Evolutionary conservation across 2,329 filamentous ascomycete species (phyloP).

Genomic region (Aspergillus jensenii): DNA sequence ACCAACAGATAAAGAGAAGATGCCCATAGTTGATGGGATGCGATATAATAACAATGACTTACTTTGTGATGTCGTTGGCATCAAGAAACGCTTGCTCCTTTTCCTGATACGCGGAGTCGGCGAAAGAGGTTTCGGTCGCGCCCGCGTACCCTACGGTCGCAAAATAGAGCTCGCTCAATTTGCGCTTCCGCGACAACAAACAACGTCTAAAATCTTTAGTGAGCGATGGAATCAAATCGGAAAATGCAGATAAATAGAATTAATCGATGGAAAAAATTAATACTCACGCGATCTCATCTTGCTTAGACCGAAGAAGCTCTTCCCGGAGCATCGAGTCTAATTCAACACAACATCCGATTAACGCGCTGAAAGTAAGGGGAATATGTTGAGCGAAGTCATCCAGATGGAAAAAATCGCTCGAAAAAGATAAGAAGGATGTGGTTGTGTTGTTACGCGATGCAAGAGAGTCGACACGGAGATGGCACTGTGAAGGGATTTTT

Average conservation of each 20-base stretch:
- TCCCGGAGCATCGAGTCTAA: conserved; percentile 51
- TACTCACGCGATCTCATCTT: conserved; percentile 53
- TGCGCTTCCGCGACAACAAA: conserved; percentile 83
- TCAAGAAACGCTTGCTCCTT: conserved; percentile 57
- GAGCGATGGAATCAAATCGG: conserved; percentile 33
- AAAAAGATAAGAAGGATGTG: conserved; percentile 44
- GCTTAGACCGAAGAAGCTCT: conserved; percentile 51
- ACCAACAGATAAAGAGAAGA: neutral
- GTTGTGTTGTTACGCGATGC: conserved; percentile 41
- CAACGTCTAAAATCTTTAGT: conserved; percentile 47
- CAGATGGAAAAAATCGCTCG: conserved; percentile 46
- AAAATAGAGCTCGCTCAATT: conserved; percentile 84
- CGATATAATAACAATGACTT: conserved; percentile 32
- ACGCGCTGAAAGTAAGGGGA: conserved; percentile 45
- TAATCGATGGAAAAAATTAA: conserved; percentile 32
- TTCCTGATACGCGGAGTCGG: conserved; percentile 53
- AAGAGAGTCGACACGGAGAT: conserved; percentile 30
- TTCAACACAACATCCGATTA: conserved; percentile 52
- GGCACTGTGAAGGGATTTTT: conserved; percentile 34
- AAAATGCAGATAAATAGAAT: conserved; percentile 16
- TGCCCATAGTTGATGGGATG: neutral
- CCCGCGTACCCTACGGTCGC: conserved; percentile 62
- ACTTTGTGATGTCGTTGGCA: conserved; percentile 59
- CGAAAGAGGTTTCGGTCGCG: conserved; percentile 54
- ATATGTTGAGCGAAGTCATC: conserved; percentile 41